Evolutionary conservation across 2,329 filamentous ascomycete genomes (phyloP), one percentile per base, ranked within the genome.

Genomic region (Parasarocladium wereldwijsianum): DNA sequence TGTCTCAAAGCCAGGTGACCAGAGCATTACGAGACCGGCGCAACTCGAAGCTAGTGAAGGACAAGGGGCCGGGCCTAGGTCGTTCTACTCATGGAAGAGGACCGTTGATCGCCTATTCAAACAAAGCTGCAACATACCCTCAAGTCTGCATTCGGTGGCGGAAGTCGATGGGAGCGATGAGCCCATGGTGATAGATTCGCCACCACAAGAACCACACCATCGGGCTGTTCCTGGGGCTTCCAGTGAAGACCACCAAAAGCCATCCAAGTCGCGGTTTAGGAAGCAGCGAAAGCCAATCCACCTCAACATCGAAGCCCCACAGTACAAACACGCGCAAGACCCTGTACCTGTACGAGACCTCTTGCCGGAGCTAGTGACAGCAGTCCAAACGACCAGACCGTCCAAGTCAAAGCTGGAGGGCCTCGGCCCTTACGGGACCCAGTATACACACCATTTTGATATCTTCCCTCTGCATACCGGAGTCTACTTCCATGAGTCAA

Each of bases 371-470:
- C 17, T 32, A 3, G 24, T 28, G 25, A 5, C 10, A 15, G 17
- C 2, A 28, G 6, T 12, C 31, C 5, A 8, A 25, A 19, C n/a
- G 22, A 12, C 13, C n/a, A 10, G n/a, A 11, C 8, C 10, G 13
- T 7, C 7, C 10, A 23, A 3, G 22, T 16, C 17, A 25, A 57
- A 45, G 25, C 38, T 76, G n/a, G 39, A 45, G 8, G 69, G 70
- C 1, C 50, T 78, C 6, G 69, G 65, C 0, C 66, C 69, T 1
- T 74, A 70, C 43, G 72, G 72, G 1, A 70, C 66, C 2, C 57
- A 61, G 15, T 77, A 76, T 43, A 66, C 70, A 0, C 60, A 66
- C 19, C 63, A 77, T 41, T 78, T 78, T 36, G 70, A 76, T 26
- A 47, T 70, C 4, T 72, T 74, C 31, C 70, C 71, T 12, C 49